These are phyloP conservation scores for Kodamaea sagamina DNA, from an alignment of 805 yeast genomes.

Conservation along the genomic window DNA sequence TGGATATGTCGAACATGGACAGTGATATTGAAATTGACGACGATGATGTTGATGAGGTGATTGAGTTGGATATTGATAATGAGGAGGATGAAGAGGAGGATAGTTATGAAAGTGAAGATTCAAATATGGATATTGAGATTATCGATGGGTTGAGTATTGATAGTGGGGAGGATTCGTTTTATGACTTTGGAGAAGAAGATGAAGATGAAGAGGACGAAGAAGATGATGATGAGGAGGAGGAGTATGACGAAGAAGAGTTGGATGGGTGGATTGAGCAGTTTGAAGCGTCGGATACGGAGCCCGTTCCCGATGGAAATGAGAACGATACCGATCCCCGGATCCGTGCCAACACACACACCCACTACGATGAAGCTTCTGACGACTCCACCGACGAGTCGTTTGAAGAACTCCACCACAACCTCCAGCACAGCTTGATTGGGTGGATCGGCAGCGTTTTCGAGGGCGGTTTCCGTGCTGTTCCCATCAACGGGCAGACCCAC, in stretches of 20 bases:
- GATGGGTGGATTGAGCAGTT: slow-evolving; percentile 46
- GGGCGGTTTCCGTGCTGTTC: slow-evolving; percentile 24
- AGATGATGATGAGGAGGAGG: slow-evolving; percentile 25
- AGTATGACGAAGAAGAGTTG: slow-evolving; percentile 38
- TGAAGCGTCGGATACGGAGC: slow-evolving; percentile 26
- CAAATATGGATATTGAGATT: slow-evolving; percentile 34
- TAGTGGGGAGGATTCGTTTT: slow-evolving; percentile 29
- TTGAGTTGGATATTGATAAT: slow-evolving; percentile 14
- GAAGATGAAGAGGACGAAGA: background rate
- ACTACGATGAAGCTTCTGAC: background rate
- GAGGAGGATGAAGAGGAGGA: slow-evolving; percentile 30
- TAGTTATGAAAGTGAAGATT: slow-evolving; percentile 40
- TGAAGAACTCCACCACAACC: background rate
- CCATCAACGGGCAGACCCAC: slow-evolving; percentile 17
- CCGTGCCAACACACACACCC: background rate
- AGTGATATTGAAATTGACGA: slow-evolving; percentile 20
- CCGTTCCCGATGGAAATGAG: slow-evolving; percentile 9
- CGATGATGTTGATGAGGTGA: slow-evolving; percentile 13
- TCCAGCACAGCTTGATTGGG: slow-evolving; percentile 6
- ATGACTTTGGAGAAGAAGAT: slow-evolving; percentile 23
- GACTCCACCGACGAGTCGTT: slow-evolving; percentile 1
- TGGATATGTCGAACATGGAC: slow-evolving; percentile 25
- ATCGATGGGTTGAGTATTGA: slow-evolving; percentile 36
- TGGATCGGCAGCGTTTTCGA: slow-evolving; percentile 14
- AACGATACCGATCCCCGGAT: slow-evolving; percentile 2